Evolutionary conservation across 106 monocot species (phyloP).

Genomic region (Xerophyta viscosa): DNA sequence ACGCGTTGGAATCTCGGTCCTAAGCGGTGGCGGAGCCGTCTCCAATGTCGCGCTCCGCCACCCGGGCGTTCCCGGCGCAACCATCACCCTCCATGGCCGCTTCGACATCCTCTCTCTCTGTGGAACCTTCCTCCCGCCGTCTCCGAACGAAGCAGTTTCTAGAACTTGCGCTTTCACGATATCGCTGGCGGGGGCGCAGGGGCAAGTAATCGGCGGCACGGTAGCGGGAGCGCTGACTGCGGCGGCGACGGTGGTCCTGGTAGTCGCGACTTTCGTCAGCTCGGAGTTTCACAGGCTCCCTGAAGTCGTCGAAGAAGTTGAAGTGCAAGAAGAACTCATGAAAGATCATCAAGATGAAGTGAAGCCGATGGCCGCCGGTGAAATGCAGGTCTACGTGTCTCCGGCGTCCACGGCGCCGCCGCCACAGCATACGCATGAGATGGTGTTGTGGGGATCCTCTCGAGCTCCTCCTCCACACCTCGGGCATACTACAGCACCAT

Average conservation of each 20-base stretch:
- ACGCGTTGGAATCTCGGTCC: background rate
- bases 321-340: no score
- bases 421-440: no score
- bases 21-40: background rate
- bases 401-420: no score
- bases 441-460: no score
- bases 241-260: conserved; percentile 1
- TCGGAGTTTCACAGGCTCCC: background rate
- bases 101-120: conserved; percentile 9
- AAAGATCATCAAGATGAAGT: background rate
- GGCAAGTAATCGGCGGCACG: conserved; percentile 3
- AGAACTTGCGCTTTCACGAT: background rate
- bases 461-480: no score
- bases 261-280: background rate
- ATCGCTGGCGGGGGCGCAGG: conserved; percentile 1
- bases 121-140: conserved; percentile 2
- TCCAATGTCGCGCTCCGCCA: conserved; percentile 5
- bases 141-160: no score
- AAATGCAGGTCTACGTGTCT: no score
- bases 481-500: no score
- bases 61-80: conserved; percentile 8
- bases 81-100: conserved; percentile 4
- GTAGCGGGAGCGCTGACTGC: conserved; percentile 4
- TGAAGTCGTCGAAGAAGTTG: background rate
- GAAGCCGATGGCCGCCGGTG: background rate